Conservation (phyloP, 352 stramenopile genomes). For the Globisporangium nodosum region DNA sequence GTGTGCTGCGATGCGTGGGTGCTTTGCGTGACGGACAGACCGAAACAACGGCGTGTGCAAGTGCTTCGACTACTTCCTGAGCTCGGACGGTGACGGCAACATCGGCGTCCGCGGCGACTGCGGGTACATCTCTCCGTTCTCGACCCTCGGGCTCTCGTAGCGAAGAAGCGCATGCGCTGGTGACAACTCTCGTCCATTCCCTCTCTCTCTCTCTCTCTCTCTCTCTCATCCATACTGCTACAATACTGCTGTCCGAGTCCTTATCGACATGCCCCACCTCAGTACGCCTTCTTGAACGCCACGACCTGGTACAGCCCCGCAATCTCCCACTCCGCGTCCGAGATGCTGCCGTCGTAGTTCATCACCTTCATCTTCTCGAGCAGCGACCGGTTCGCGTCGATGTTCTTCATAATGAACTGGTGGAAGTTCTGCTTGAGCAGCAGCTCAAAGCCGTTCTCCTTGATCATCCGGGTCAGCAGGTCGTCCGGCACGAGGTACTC, state of each 20-base stretch:
- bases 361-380: constrained; percentile 86
- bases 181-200: neutral
- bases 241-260: neutral
- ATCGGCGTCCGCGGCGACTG: constrained; percentile 87
- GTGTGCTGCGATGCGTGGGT: neutral
- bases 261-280: neutral
- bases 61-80: constrained; percentile 75
- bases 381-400: constrained; percentile 60
- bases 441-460: constrained; percentile 76
- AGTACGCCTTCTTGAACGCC: constrained; percentile 83
- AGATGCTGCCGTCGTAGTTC: constrained; percentile 80
- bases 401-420: constrained; percentile 71
- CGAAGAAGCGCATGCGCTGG: neutral
- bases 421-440: constrained; percentile 85
- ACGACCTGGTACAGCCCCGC: constrained; percentile 82
- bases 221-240: constrained; percentile 2
- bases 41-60: constrained; percentile 51
- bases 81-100: constrained; percentile 66
- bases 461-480: constrained; percentile 53
- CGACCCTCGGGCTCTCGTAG: constrained; percentile 33
- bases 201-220: neutral
- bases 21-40: constrained; percentile 24
- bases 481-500: constrained; percentile 90
- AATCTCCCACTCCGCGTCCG: constrained; percentile 84
- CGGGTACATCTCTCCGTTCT: constrained; percentile 77